phyloP scores from a whole-genome alignment of 352 stramenopile genomes.

The Lagenidium giganteum region DNA sequence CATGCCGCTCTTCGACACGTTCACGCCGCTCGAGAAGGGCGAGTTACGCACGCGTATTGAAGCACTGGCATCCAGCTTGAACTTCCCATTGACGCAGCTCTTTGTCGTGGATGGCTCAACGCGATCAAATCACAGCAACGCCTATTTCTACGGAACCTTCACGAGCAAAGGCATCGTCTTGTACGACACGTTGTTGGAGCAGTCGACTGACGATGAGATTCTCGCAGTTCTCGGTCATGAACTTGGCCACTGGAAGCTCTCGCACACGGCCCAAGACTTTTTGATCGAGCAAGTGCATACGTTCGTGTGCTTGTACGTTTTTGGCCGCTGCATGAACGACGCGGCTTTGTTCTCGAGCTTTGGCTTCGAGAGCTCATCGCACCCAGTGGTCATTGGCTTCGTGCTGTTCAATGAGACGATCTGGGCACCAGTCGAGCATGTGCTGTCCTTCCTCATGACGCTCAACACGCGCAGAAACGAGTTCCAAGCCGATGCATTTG shows the following conservation, averaged over 20 bases:
- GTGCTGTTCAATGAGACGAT: constrained; percentile 80
- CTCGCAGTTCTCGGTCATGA: constrained; percentile 96
- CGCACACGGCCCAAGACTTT: constrained; percentile 93
- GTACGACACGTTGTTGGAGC: constrained; percentile 96
- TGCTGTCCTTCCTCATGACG: constrained; percentile 74
- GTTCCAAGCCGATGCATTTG: constrained; percentile 93
- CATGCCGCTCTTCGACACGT: constrained; percentile 98
- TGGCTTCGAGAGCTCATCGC: constrained; percentile 41
- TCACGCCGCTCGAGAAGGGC: constrained; percentile 84
- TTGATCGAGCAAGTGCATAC: constrained; percentile 89
- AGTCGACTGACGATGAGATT: constrained; percentile 92
- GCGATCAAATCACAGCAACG: constrained; percentile 90
- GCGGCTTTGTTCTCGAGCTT: constrained; percentile 71
- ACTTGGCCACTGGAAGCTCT: constrained; percentile 96
- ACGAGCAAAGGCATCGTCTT: constrained; percentile 97
- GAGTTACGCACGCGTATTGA: constrained; percentile 91
- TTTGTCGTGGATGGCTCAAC: constrained; percentile 98
- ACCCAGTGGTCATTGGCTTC: constrained; percentile 78
- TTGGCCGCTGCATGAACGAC: constrained; percentile 78
- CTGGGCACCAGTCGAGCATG: constrained; percentile 77
- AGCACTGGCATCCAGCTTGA: constrained; percentile 81
- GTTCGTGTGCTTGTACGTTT: constrained; percentile 73
- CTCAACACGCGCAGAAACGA: constrained; percentile 77
- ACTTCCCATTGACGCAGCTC: constrained; percentile 96
- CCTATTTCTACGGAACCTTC: constrained; percentile 92